Base-by-base conservation (phyloP, 805 yeast genomes). In the Torulaspora microellipsoides region DNA sequence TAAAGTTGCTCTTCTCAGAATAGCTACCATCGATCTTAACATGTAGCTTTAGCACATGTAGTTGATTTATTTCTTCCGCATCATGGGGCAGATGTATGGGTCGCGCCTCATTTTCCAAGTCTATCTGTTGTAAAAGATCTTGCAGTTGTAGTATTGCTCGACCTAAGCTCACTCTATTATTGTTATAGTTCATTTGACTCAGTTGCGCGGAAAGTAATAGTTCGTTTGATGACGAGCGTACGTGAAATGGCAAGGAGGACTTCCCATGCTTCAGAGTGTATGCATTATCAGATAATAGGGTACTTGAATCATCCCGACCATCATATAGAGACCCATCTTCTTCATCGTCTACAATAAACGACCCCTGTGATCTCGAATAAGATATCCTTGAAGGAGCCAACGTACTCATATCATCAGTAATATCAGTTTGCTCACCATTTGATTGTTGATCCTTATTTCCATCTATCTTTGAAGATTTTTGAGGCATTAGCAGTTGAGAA, bases 131-230 rank as follows among this genome's bases (percentile, higher is more conserved):
- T 38, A 85, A 57, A 23, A 83, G 56, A 31, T 72, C 75, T 11
- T 73, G 66, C 1, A 82, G 75, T 27, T 75, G 70, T 47, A 72
- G 67, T 44, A 85, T 81, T 1, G 82, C 72, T 40, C 85, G 69
- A 46, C 79, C 83, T 43, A 90, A 68, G 0, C 83, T 73, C 0
- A 78, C 68, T 43, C 84, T 75, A 66, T 82, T 81, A 53, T 82
- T 81, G 58, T 87, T 87, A 61, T 85, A 91, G 48, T 78, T 84
- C 44, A 83, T 66, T 58, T 90, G 96, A 46, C 81, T 78, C 27
- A 83, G 60, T 40, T 88, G 66, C 4, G 62, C 51, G 7, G 58
- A 57, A 10, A 58, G 43, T 41, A 55, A 27, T n/a, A 45, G 39
- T 31, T 54, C 57, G 35, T 55, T 54, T 1, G 61, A 60, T 14